Evolutionary conservation across 805 yeast species (phyloP).

Genomic region (Candida piceae): DNA sequence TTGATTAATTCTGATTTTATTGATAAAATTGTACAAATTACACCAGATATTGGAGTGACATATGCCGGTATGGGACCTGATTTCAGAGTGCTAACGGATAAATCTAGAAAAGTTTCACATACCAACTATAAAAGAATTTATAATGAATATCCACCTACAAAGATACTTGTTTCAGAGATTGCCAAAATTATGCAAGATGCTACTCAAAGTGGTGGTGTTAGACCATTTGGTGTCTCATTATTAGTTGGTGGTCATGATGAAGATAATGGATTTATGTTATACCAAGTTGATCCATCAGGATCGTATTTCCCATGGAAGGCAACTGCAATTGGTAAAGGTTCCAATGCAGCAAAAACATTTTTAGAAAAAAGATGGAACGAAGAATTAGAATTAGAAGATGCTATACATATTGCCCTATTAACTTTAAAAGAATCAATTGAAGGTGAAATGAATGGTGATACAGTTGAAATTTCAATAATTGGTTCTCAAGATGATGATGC

Average conservation of each 20-base stretch:
- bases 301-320: constrained; percentile 99
- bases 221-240: constrained; percentile 97
- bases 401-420: constrained; percentile 90
- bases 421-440: constrained; percentile 95
- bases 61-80: constrained; percentile 99
- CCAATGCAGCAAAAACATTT: constrained; percentile 94
- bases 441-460: constrained; percentile 96
- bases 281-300: constrained; percentile 98
- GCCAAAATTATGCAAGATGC: constrained; percentile 98
- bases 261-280: constrained; percentile 61
- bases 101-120: constrained; percentile 90
- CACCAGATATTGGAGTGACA: constrained; percentile 95
- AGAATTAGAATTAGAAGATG: constrained; percentile 95
- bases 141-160: constrained; percentile 96
- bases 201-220: constrained; percentile 97
- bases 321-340: constrained; percentile 96
- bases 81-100: constrained; percentile 88
- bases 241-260: constrained; percentile 93
- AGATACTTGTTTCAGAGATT: constrained; percentile 86
- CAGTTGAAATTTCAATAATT: constrained; percentile 85
- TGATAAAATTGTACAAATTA: constrained; percentile 73
- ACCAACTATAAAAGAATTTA: constrained; percentile 88
- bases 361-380: constrained; percentile 98
- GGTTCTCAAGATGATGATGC: constrained; percentile 77
- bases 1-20: constrained; percentile 70